phyloP scores from a whole-genome alignment of 2,329 filamentous ascomycete species.

The Aschersonia sp. region DNA sequence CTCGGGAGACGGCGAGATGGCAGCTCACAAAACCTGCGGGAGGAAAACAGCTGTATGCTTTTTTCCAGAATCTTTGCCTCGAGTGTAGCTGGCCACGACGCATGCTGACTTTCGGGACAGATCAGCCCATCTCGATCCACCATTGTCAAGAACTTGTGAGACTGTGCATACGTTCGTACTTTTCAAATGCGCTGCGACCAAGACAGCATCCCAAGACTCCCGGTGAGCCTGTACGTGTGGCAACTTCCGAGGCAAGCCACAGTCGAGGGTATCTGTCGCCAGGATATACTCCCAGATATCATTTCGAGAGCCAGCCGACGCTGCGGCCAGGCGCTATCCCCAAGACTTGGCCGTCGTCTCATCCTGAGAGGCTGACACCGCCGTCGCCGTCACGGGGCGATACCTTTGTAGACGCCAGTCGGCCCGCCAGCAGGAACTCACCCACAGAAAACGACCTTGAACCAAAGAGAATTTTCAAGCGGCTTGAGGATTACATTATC shows the following conservation, averaged over 20 bases:
- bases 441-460: constrained; percentile 14
- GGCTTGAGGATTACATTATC: constrained; percentile 64
- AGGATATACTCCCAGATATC: constrained; percentile 6
- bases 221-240: background rate
- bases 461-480: constrained; percentile 52
- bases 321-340: constrained; percentile 12
- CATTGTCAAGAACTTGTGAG: constrained; percentile 18
- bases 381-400: background rate
- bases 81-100: no score
- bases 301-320: constrained; percentile 24
- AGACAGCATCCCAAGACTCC: background rate
- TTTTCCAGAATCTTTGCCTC: background rate
- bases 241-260: background rate
- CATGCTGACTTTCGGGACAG: constrained; percentile 6
- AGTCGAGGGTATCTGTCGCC: background rate
- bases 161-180: constrained; percentile 18
- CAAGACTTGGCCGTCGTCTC: constrained; percentile 30
- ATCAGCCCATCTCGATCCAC: constrained; percentile 17
- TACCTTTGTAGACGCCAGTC: background rate
- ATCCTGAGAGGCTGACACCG: constrained; percentile 20
- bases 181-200: constrained; percentile 12
- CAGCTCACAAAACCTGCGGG: background rate
- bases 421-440: constrained; percentile 2
- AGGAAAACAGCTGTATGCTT: constrained; percentile 1
- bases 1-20: constrained; percentile 3